Percentiles rank a stretch among this genome's conserved stretches.
Evolutionary conservation across 1,284 basidiomycete genomes (phyloP).

Genomic region (Pseudomicrostroma phylloplanum): DNA sequence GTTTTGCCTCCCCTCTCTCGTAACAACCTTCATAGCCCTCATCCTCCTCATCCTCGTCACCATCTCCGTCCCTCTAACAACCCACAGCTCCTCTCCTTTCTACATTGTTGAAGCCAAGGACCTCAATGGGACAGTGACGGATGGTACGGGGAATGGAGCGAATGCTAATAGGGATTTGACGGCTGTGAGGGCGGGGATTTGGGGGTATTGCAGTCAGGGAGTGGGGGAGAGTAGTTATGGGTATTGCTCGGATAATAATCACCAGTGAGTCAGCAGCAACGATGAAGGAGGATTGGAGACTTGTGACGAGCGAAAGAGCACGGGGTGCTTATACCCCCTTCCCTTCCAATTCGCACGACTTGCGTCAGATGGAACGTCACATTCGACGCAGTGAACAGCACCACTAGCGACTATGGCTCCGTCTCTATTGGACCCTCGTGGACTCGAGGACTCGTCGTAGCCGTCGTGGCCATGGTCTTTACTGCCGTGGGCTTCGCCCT

Average conservation of each 20-base stretch:
- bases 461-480: conserved; percentile 12
- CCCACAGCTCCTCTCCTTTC: conserved; percentile 7
- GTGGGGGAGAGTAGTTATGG: conserved; percentile 6
- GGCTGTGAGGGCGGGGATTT: conserved; percentile 8
- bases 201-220: conserved; percentile 13
- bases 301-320: no score
- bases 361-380: neutral
- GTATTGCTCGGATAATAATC: conserved; percentile 11
- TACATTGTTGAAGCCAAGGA: conserved; percentile 3
- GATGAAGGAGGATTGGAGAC: no score
- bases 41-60: conserved; percentile 12
- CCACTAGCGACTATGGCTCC: conserved; percentile 1
- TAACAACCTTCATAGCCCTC: conserved; percentile 11
- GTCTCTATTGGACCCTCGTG: conserved; percentile 9
- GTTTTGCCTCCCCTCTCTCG: conserved; percentile 11
- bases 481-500: conserved; percentile 3
- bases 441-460: conserved; percentile 14
- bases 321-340: no score
- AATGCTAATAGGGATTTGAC: conserved; percentile 7
- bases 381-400: neutral
- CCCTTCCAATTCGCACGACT: neutral
- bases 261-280: neutral
- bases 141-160: neutral
- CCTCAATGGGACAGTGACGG: conserved; percentile 7
- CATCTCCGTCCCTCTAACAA: conserved; percentile 11